A percentile compares a stretch with the other conserved stretches of the same genome.
Evolutionary conservation across 169 alveolate genomes (phyloP).

Genomic region (Plasmodium vivax): DNA sequence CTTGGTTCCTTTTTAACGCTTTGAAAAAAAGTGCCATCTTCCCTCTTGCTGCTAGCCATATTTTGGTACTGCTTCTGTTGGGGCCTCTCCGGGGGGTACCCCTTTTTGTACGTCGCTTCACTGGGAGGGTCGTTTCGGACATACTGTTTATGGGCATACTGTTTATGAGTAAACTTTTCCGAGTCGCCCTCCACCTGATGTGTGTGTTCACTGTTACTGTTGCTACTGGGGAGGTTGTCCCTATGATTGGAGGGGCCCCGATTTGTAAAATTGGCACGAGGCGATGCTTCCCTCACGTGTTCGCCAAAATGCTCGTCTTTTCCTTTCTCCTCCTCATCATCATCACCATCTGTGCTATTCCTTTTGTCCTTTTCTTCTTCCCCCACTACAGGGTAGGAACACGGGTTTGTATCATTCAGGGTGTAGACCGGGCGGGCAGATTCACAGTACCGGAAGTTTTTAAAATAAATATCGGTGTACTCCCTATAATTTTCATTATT

Average conservation of each 20-base stretch:
- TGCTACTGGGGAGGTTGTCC: not conserved
- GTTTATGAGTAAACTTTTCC: not conserved
- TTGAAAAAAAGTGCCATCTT: conserved; percentile 1
- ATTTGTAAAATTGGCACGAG: not conserved
- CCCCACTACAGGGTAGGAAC: conserved; percentile 18
- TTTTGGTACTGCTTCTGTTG: not conserved
- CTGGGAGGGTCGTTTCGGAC: not conserved
- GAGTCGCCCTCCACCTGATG: not conserved
- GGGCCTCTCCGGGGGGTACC: not conserved
- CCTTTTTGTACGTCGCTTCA: conserved; percentile 13
- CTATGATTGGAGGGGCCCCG: conserved; percentile 2
- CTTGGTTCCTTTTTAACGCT: not conserved
- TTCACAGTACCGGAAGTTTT: not conserved
- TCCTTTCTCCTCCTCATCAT: not conserved
- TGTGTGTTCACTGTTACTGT: not conserved
- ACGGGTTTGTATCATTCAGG: conserved; percentile 20
- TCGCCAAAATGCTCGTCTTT: not conserved
- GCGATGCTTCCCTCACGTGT: not conserved
- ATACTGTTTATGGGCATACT: not conserved
- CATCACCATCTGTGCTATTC: conserved; percentile 10
- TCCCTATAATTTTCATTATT: conserved; percentile 61
- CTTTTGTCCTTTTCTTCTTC: conserved; percentile 21
- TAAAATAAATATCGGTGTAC: conserved; percentile 51
- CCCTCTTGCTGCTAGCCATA: not conserved
- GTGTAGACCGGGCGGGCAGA: not conserved